Evolutionary conservation across 257 asterid species (phyloP).

Genomic region (Voacanga thouarsii): DNA sequence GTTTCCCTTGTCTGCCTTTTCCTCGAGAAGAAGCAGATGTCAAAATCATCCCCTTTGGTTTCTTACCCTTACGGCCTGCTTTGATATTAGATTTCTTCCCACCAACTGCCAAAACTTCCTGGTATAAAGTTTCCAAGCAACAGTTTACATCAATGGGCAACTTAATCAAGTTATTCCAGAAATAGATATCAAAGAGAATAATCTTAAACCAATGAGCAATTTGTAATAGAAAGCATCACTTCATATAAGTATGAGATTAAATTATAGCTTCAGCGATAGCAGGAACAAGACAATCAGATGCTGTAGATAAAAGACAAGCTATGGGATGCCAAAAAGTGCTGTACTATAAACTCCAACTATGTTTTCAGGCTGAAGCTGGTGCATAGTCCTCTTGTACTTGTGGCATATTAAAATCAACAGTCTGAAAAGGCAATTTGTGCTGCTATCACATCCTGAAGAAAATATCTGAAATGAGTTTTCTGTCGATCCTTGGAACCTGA

Average conservation of each 20-base stretch:
- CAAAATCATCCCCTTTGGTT: slow-evolving; percentile 52
- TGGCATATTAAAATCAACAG: background rate
- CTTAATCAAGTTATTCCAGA: background rate
- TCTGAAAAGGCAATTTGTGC: background rate
- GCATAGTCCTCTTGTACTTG: background rate
- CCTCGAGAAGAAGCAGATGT: slow-evolving; percentile 32
- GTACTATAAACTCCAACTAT: background rate
- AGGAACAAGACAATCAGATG: background rate
- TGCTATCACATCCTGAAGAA: too few species aligned
- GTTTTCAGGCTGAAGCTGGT: background rate
- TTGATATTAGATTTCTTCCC: slow-evolving; percentile 57
- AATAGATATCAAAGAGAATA: background rate
- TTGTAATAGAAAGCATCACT: background rate
- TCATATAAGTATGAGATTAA: background rate
- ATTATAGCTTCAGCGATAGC: background rate
- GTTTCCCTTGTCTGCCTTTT: slow-evolving; percentile 56
- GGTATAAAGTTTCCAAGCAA: slow-evolving; percentile 28
- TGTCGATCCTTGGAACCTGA: too few species aligned
- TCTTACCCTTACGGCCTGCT: slow-evolving; percentile 71
- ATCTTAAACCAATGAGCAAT: background rate
- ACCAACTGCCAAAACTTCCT: slow-evolving; percentile 85
- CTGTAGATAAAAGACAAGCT: background rate
- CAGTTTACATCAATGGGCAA: slow-evolving; percentile 8
- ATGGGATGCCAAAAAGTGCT: background rate
- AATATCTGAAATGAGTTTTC: too few species aligned